Evolutionary conservation across 257 asterid genomes (phyloP).

Genomic region (Craterostigma plantagineum): DNA sequence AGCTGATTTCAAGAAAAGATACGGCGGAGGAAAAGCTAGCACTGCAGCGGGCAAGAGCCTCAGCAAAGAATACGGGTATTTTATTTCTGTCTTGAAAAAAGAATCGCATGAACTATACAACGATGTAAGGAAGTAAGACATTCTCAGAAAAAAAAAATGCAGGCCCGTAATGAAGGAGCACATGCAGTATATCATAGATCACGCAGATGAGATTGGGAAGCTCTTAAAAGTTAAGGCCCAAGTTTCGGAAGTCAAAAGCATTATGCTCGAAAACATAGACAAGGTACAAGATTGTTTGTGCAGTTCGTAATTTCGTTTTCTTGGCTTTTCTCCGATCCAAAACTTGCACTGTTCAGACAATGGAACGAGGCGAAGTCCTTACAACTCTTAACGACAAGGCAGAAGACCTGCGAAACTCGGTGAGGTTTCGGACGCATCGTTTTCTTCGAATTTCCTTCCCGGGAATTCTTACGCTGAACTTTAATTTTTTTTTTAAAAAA

Average conservation of each 20-base stretch:
- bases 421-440: constrained; percentile 8
- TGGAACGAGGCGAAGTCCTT: constrained; percentile 45
- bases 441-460: not conserved
- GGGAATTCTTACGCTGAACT: not conserved
- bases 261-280: constrained; percentile 63
- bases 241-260: constrained; percentile 56
- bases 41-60: constrained; percentile 83
- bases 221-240: constrained; percentile 63
- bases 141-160: constrained; percentile 10
- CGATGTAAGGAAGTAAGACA: too few relatives aligned
- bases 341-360: constrained; percentile 20
- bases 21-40: constrained; percentile 89
- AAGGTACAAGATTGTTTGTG: constrained; percentile 43
- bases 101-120: too few relatives aligned
- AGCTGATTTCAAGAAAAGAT: constrained; percentile 81
- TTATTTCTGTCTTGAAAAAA: constrained; percentile 3
- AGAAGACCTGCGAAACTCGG: constrained; percentile 46
- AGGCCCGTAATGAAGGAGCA: constrained; percentile 64
- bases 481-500: not conserved
- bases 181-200: constrained; percentile 60
- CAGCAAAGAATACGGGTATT: constrained; percentile 81
- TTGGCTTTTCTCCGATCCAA: not conserved
- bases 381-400: constrained; percentile 37
- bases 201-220: constrained; percentile 60
- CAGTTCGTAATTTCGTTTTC: not conserved